Evolutionary conservation across 768 basidiomycete species (phyloP).

Genomic region (Mycena leptocephala): DNA sequence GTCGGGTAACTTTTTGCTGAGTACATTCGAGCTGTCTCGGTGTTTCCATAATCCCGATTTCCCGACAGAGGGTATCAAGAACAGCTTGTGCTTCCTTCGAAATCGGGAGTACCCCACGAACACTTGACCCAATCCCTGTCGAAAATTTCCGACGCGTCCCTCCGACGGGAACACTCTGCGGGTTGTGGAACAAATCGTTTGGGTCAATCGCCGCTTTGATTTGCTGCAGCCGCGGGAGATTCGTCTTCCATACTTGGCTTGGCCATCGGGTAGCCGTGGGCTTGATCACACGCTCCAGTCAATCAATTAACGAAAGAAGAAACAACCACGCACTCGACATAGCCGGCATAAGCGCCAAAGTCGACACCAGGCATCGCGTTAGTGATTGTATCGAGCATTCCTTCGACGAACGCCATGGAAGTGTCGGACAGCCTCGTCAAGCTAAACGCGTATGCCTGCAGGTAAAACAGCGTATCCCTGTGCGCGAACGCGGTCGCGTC

Average conservation of each 20-base stretch:
- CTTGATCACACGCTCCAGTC: constrained; percentile 34
- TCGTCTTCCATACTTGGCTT: too few species aligned
- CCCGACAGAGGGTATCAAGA: too few species aligned
- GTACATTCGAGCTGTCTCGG: too few species aligned
- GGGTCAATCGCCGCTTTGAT: constrained; percentile 30
- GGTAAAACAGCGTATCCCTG: constrained; percentile 30
- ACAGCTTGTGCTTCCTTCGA: too few species aligned
- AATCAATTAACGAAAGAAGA: not conserved
- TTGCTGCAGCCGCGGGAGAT: constrained; percentile 11
- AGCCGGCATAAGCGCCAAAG: constrained; percentile 35
- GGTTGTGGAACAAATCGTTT: constrained; percentile 31
- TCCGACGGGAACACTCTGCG: constrained; percentile 24
- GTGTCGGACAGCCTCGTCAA: constrained; percentile 6
- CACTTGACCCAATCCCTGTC: too few species aligned
- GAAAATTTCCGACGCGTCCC: too few species aligned
- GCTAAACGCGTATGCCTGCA: constrained; percentile 34
- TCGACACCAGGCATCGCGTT: constrained; percentile 24
- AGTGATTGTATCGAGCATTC: constrained; percentile 14
- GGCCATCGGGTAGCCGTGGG: too few species aligned
- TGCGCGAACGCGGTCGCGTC: constrained; percentile 35
- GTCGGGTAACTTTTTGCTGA: too few species aligned
- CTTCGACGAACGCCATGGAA: constrained; percentile 10
- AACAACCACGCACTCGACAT: constrained; percentile 31
- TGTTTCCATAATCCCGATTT: too few species aligned
- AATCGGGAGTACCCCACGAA: too few species aligned